Base-by-base conservation (phyloP, 1,284 basidiomycete species). In the Amylostereum areolatum region DNA sequence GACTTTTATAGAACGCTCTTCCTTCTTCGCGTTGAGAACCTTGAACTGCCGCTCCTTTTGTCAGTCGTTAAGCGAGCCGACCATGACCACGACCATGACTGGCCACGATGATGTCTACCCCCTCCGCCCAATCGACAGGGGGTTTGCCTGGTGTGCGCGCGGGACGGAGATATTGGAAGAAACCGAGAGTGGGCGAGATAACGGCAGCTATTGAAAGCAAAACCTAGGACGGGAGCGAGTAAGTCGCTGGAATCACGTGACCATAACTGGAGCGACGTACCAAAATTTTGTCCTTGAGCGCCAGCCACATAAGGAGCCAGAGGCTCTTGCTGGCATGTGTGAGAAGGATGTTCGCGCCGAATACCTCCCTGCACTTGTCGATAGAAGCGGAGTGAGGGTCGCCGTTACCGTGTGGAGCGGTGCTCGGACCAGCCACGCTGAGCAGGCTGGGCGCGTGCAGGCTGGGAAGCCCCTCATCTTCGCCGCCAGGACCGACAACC, bases 41-140 rank as follows among this genome's bases (percentile, higher is more conserved):
- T 89, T 85, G 73, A 99, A 98, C 69, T 99, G 96, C 5, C 84
- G 83, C 66, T 99, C 96, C 71, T 99, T 98, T 67, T 98, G 94
- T 85, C 90, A 99, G 64, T 95, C 93, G 62, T 93, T 95, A 34
- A 95, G 54, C 27, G 90, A 91, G 35, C 92, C 92, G 46, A 95
- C 90, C 40, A 92, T 67, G 53, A 96, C 85, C 54, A 97, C 92
- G 54, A 93, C 91, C 46, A 80, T 55, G 47, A 92, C n/a, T 83
- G 5, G 97, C 97, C 49, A 94, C 80, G 58, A 97, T 82, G 63
- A 99, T 99, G 5, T 96, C 93, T 9, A 99, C 92, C 60, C 97
- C 97, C 71, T 99, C 96, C 3, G 99, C 93, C 95, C 96, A 99
- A 61, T 98, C 95, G 3, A 90, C 88, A 11, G 77, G 78, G 12